These are phyloP conservation scores for Spinacia oleracea DNA, from an alignment of 179 eudicot genomes.

Conservation along the genomic window DNA sequence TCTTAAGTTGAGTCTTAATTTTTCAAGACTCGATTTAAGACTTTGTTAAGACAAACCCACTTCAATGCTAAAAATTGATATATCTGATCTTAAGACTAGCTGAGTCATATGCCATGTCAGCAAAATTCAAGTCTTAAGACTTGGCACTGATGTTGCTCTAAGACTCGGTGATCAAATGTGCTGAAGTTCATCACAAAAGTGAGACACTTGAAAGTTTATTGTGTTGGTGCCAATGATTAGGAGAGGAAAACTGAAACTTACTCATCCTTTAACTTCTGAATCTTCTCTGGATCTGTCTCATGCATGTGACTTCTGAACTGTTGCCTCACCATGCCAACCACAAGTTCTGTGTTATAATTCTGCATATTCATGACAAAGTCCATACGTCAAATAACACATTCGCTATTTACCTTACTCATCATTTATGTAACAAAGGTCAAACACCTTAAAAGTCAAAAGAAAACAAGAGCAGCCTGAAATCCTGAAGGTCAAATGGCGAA, in stretches of 20 bases:
- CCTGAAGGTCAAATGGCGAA: neutral
- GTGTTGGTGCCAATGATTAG: neutral
- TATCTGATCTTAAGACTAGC: too few relatives aligned
- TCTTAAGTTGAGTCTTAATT: too few relatives aligned
- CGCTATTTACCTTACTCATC: neutral
- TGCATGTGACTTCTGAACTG: conserved; percentile 72
- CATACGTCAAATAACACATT: neutral
- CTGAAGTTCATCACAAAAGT: neutral
- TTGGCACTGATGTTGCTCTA: too few relatives aligned
- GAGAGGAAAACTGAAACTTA: conserved; percentile 38
- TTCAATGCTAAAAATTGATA: too few relatives aligned
- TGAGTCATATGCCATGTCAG: too few relatives aligned
- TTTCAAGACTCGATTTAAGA: too few relatives aligned
- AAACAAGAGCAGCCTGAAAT: neutral
- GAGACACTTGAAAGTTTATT: neutral
- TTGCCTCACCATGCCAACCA: conserved; percentile 73
- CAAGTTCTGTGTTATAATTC: conserved; percentile 76
- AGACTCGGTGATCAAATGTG: neutral
- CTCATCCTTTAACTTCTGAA: conserved; percentile 84
- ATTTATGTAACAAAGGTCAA: neutral
- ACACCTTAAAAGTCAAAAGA: neutral
- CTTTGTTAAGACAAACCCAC: too few relatives aligned
- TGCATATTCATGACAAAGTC: conserved; percentile 32
- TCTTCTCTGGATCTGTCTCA: conserved; percentile 85
- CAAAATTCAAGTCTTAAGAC: too few relatives aligned